Evolutionary conservation across 1,284 basidiomycete species (phyloP), one percentile per base, ranked within the genome.

Genomic region (Anthracocystis panici-leucophaei): DNA sequence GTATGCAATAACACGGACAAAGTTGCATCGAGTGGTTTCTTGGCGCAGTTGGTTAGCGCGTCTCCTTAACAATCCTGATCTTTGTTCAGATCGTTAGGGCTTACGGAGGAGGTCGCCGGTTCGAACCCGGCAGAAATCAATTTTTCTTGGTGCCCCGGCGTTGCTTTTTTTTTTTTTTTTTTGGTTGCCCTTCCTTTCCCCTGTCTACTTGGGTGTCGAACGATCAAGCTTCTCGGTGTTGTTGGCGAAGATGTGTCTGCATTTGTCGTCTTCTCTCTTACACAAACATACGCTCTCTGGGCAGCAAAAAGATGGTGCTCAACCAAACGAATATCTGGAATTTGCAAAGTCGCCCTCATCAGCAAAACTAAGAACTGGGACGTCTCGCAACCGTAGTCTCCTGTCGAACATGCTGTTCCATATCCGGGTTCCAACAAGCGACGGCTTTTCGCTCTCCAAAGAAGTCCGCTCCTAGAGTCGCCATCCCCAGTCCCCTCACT

Each of bases 11-110:
- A n/a, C 20, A 1, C 1, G 11, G 3, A 11, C 8, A 12, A 10
- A 8, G 7, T 10, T 5, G 14, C 40, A 31, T n/a, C 16, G 29
- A 45, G 20, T 41, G 50, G 72, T 75, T 75, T 75, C 72, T 65
- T 75, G 72, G 72, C 72, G 72, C 72, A 75, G 72, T 70, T 75
- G 72, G 72, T 70, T 75, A 75, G 72, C 72, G 72, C 66, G 72
- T 75, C 72, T 75, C 72, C 72, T 75, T 75, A 75, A 75, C 72
- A 75, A 59, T 61, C 68, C 60, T 41, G 65, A 16, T 72, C 49
- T 38, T 16, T 45, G 5, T 42, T 48, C 51, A 31, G 62, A 65
- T 65, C 55, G 66, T 75, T 75, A 63, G 50, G 63, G 65, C 61
- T 67, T 63, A 63, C 72, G 72, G 72, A 75, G 72, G 72, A 75